Evolutionary conservation across 2,329 filamentous ascomycete species (phyloP).

Genomic region (Ophiostoma sp.): DNA sequence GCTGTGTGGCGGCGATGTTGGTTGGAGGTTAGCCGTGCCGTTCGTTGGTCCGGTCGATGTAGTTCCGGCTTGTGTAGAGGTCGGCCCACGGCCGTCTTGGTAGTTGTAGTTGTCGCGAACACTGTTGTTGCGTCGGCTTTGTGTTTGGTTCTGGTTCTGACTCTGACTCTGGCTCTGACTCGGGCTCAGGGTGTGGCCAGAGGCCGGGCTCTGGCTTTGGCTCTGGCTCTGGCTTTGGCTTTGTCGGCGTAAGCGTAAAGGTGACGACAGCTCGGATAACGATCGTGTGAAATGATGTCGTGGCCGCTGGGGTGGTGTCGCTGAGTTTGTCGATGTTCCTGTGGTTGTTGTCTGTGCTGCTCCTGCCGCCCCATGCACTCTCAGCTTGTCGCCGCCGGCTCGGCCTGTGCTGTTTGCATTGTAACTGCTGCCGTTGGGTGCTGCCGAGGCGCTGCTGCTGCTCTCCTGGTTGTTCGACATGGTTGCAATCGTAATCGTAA

Average conservation of each 20-base stretch:
- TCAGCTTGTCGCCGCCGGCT: background rate
- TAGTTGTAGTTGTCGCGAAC: background rate
- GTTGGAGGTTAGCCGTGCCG: background rate
- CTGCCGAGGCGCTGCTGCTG: background rate
- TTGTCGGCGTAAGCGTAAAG: conserved; percentile 43
- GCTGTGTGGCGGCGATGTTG: conserved; percentile 8
- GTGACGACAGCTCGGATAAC: conserved; percentile 54
- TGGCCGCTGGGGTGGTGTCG: conserved; percentile 37
- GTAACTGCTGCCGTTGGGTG: background rate
- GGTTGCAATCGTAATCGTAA: background rate
- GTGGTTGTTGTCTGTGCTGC: background rate
- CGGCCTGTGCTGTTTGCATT: background rate
- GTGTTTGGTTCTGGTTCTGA: background rate
- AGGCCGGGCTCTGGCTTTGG: conserved; percentile 31
- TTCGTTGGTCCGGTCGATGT: background rate
- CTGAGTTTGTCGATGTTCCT: conserved; percentile 35
- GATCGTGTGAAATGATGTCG: conserved; percentile 59
- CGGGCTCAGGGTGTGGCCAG: background rate
- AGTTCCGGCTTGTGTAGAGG: background rate
- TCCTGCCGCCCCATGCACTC: background rate
- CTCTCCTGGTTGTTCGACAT: conserved; percentile 9
- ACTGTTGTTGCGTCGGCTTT: background rate
- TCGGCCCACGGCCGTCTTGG: background rate
- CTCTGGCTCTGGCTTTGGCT: conserved; percentile 42
- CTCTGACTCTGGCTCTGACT: background rate